Evolutionary conservation across 2,329 filamentous ascomycete species (phyloP).

Genomic region (Bipolaris gigantea): DNA sequence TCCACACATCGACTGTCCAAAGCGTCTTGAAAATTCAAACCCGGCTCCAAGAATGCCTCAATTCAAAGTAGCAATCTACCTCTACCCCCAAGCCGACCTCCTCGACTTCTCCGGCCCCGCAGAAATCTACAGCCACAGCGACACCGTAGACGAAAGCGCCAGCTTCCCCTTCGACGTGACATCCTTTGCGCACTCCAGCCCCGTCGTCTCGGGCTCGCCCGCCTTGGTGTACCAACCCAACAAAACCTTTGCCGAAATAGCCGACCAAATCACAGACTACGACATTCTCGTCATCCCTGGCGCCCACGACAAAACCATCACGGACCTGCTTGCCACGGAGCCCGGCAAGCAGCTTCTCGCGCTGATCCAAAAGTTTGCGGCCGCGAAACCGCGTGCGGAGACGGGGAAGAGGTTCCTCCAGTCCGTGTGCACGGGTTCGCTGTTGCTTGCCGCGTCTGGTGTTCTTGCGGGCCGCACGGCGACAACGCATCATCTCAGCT

Average conservation of each 20-base stretch:
- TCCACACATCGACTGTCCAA: too few relatives aligned
- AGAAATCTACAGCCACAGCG: slow-evolving; percentile 42
- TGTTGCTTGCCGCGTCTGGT: slow-evolving; percentile 45
- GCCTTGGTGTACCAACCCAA: slow-evolving; percentile 39
- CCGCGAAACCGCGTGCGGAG: slow-evolving; percentile 26
- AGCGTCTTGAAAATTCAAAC: not conserved
- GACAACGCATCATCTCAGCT: slow-evolving; percentile 47
- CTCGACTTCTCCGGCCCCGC: slow-evolving; percentile 48
- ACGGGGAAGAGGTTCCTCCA: slow-evolving; percentile 38
- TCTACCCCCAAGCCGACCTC: slow-evolving; percentile 46
- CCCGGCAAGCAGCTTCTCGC: slow-evolving; percentile 21
- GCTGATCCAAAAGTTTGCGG: slow-evolving; percentile 28
- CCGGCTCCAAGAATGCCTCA: slow-evolving; percentile 7
- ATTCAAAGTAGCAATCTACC: slow-evolving; percentile 45
- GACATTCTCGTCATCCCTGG: slow-evolving; percentile 49
- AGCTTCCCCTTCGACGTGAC: slow-evolving; percentile 37
- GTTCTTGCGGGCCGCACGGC: slow-evolving; percentile 40
- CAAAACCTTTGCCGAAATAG: slow-evolving; percentile 32
- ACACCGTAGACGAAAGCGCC: slow-evolving; percentile 19
- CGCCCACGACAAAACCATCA: slow-evolving; percentile 30
- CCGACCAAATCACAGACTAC: slow-evolving; percentile 33
- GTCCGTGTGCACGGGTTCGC: slow-evolving; percentile 47
- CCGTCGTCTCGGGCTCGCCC: slow-evolving; percentile 26
- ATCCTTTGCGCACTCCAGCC: slow-evolving; percentile 37
- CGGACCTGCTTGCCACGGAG: slow-evolving; percentile 25